phyloP scores from a whole-genome alignment of 805 yeast species.

The Lipomyces spencermartinsiae region DNA sequence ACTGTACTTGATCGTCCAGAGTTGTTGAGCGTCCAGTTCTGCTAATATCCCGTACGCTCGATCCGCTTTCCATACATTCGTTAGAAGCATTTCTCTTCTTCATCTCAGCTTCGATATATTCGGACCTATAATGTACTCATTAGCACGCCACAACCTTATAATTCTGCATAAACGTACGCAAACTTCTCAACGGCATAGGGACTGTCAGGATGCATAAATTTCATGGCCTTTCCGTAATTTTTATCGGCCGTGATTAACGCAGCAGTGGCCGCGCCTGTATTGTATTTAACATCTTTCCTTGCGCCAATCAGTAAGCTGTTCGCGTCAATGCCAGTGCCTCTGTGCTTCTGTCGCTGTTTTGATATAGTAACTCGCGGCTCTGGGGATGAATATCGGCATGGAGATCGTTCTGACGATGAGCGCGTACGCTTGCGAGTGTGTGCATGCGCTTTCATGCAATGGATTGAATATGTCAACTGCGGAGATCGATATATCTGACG shows the following conservation, averaged over 20 bases:
- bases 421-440: conserved; percentile 2
- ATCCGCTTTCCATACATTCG: not conserved
- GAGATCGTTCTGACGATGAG: not conserved
- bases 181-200: not conserved
- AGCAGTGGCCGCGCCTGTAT: not conserved
- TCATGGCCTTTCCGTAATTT: not conserved
- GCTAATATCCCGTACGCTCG: not conserved
- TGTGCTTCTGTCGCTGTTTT: not conserved
- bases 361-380: not conserved
- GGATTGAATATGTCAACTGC: not conserved
- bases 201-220: not conserved
- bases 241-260: not conserved
- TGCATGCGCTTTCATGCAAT: not conserved
- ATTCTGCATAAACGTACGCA: not conserved
- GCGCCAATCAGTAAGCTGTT: not conserved
- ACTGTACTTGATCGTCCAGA: conserved; percentile 8
- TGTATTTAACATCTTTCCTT: not conserved
- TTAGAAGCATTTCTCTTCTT: conserved; percentile 1
- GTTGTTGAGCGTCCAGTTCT: not conserved
- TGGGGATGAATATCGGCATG: not conserved
- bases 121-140: not conserved
- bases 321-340: conserved; percentile 6
- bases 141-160: not conserved
- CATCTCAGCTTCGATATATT: conserved; percentile 10
- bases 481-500: not conserved